These are phyloP conservation scores for Backusella morwellensis DNA, from an alignment of 192 early-diverging fungal genomes.

Conservation along the genomic window DNA sequence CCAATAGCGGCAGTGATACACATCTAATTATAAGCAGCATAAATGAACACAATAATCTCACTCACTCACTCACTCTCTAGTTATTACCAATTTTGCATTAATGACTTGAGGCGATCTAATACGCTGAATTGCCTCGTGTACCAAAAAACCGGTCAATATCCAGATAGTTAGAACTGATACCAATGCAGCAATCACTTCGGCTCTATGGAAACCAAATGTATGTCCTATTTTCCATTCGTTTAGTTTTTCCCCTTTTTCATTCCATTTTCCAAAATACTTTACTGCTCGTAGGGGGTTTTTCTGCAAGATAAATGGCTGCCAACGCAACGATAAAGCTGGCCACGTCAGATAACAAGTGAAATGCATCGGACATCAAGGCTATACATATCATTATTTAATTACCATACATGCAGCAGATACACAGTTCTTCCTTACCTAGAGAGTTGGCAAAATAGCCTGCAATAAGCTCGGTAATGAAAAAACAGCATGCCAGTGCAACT, in stretches of 20 bases:
- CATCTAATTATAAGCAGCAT: slow-evolving; percentile 44
- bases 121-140: slow-evolving; percentile 70
- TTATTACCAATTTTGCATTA: slow-evolving; percentile 52
- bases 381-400: slow-evolving; percentile 15
- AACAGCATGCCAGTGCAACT: slow-evolving; percentile 51
- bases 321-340: slow-evolving; percentile 74
- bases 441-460: slow-evolving; percentile 56
- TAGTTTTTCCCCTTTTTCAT: neutral
- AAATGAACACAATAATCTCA: neutral
- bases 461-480: slow-evolving; percentile 63
- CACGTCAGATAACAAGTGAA: slow-evolving; percentile 72
- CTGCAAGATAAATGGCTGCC: slow-evolving; percentile 60
- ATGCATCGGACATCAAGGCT: slow-evolving; percentile 74
- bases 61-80: neutral
- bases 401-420: neutral
- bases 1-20: slow-evolving; percentile 66
- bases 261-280: slow-evolving; percentile 1
- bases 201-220: slow-evolving; percentile 75
- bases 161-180: slow-evolving; percentile 78
- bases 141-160: slow-evolving; percentile 65
- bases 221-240: slow-evolving; percentile 33
- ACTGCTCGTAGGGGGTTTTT: slow-evolving; percentile 60
- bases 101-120: slow-evolving; percentile 59
- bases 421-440: slow-evolving; percentile 26
- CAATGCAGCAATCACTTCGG: slow-evolving; percentile 78